Base-by-base conservation (phyloP, 495 filamentous ascomycete species). In the Cryomyces minteri region DNA sequence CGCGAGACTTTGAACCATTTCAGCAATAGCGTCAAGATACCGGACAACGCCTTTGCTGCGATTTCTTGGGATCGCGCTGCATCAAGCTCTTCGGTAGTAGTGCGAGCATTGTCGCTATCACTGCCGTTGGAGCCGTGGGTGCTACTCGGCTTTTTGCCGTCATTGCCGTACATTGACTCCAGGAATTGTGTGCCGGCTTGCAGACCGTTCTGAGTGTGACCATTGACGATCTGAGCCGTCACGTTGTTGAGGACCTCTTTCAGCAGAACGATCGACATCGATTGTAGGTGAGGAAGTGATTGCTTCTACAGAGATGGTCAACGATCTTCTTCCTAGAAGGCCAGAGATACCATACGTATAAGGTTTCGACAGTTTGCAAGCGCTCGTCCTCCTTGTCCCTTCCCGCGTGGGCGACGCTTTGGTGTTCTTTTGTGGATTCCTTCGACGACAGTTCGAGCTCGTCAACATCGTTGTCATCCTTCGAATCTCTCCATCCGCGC, bases 1-100 rank as follows among this genome's bases (percentile, higher is more conserved):
- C 88, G 88, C 48, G 85, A 94, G 50, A 88, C 68, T 60, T 94
- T 92, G 57, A 96, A 84, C 90, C 90, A 98, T 63, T 95, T 96
- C 44, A 96, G 59, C 28, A 98, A 58, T 30, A 93, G 72, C 32
- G 96, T 62, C 39, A 96, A 61, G 47, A 86, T 79, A 0, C 80
- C 88, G 33, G 85, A 88, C 5, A 94, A 79, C 4, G 88, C 88
- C 62, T 98, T 98, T 30, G 76, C 76, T 12, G 79, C 79, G 43
- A 96, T 90, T 56, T 98, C 90, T 38, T 86, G 72, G 31, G 74
- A 71, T 39, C 90, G 73, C 30, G 82, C 67, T 36, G 77, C 79
- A 61, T 95, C 85, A 5, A 90, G 61, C 40, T 87, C 84, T 31
- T 73, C 39, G 5, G 40, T n/a, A 25, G 18, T 25, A 25, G 1